Conservation (phyloP, 345 rosid genomes). For the Populus ilicifolia region DNA sequence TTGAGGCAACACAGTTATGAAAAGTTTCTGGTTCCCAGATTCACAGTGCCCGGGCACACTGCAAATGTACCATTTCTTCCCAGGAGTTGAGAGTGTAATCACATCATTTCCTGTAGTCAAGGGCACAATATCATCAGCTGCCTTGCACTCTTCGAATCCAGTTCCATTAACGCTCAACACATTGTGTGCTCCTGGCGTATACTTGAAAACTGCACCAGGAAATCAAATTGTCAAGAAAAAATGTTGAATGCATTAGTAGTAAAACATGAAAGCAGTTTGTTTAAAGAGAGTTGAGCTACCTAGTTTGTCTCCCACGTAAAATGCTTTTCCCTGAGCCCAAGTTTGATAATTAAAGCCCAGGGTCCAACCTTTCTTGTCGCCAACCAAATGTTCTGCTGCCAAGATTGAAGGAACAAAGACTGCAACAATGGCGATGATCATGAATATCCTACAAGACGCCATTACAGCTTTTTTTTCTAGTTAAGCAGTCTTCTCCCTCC, state of each 20-base stretch:
- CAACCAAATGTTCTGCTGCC: conserved; percentile 17
- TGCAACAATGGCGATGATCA: conserved; percentile 19
- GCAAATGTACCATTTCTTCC: conserved; percentile 39
- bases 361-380: conserved; percentile 21
- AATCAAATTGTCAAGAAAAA: neutral
- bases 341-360: conserved; percentile 18
- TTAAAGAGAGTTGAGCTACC: conserved; percentile 11
- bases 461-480: neutral
- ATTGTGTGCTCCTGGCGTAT: conserved; percentile 20
- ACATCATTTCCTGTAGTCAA: conserved; percentile 21
- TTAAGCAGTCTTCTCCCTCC: neutral
- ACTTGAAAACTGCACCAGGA: conserved; percentile 35
- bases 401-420: conserved; percentile 13
- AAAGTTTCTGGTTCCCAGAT: conserved; percentile 26
- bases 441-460: conserved; percentile 27
- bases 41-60: conserved; percentile 26
- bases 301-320: conserved; percentile 35
- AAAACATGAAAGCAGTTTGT: neutral
- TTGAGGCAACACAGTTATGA: conserved; percentile 22
- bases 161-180: conserved; percentile 26
- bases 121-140: neutral
- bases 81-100: conserved; percentile 19
- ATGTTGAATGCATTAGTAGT: too few species aligned
- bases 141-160: conserved; percentile 22
- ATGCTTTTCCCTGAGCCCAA: conserved; percentile 33